Conservation (phyloP, 495 filamentous ascomycete genomes). For the Xylaria palmicola region DNA sequence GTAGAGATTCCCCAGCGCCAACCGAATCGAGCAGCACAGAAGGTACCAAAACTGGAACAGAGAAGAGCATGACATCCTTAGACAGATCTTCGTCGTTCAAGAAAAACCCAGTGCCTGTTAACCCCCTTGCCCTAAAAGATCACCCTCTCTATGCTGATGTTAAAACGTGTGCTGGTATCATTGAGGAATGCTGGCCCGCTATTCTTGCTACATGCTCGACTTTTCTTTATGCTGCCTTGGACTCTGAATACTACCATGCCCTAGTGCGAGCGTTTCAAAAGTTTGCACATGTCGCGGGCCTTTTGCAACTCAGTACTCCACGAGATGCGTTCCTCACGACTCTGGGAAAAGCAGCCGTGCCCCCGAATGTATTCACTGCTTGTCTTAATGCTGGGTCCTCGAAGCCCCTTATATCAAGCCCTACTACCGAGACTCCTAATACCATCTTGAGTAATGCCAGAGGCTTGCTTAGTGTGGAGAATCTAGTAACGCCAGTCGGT, state of each 20-base stretch:
- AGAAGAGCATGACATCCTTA: conserved; percentile 37
- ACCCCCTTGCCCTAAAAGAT: conserved; percentile 70
- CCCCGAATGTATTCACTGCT: conserved; percentile 67
- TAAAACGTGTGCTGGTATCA: conserved; percentile 71
- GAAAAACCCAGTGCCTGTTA: conserved; percentile 68
- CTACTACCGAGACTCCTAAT: conserved; percentile 43
- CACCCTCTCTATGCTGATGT: conserved; percentile 71
- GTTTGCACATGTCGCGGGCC: conserved; percentile 89
- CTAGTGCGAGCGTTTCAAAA: conserved; percentile 95
- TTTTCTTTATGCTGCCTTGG: conserved; percentile 85
- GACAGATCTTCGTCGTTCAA: conserved; percentile 52
- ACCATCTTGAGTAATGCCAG: conserved; percentile 62
- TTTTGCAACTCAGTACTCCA: conserved; percentile 79
- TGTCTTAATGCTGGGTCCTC: conserved; percentile 49
- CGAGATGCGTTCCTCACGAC: conserved; percentile 94
- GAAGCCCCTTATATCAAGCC: conserved; percentile 40
- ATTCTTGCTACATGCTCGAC: conserved; percentile 91
- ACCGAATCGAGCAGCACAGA: conserved; percentile 34
- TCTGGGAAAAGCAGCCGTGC: conserved; percentile 87
- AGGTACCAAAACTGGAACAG: conserved; percentile 24
- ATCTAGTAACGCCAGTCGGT: conserved; percentile 51
- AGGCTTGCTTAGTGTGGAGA: conserved; percentile 65
- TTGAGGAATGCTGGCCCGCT: conserved; percentile 93
- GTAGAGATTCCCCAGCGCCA: conserved; percentile 44
- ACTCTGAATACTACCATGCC: conserved; percentile 91